Conservation (phyloP, 345 rosid species). For the Gossypium turneri region DNA sequence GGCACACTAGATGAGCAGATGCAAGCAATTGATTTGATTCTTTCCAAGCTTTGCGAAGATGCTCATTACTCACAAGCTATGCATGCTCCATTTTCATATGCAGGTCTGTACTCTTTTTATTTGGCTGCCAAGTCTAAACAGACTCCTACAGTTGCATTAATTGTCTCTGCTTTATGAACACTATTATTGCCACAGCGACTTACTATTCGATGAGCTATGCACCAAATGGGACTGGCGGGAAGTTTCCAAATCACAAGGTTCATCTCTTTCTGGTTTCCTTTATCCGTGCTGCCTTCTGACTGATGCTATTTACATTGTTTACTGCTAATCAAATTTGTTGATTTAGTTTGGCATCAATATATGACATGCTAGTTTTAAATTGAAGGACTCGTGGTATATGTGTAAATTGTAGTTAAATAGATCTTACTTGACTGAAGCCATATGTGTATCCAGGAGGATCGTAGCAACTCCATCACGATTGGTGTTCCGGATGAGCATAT, state of each 20-base stretch:
- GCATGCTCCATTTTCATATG: conserved; percentile 84
- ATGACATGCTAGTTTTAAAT: background rate
- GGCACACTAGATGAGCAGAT: conserved; percentile 91
- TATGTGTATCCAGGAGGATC: conserved; percentile 65
- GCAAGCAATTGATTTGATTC: conserved; percentile 81
- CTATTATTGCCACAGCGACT: conserved; percentile 74
- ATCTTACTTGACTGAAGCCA: conserved; percentile 12
- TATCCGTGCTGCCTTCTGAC: conserved; percentile 2
- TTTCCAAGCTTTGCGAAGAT: conserved; percentile 82
- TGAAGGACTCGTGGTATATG: background rate
- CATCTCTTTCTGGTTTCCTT: conserved; percentile 23
- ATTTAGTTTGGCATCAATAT: conserved; percentile 13
- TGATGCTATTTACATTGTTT: conserved; percentile 15
- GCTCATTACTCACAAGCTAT: conserved; percentile 78
- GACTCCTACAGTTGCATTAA: background rate
- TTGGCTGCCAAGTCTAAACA: background rate
- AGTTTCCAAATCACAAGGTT: conserved; percentile 87
- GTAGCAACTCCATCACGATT: conserved; percentile 59
- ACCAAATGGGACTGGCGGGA: conserved; percentile 68
- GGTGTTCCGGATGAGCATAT: conserved; percentile 92
- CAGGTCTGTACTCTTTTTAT: conserved; percentile 50
- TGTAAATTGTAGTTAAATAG: background rate
- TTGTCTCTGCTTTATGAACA: conserved; percentile 5
- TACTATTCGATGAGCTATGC: conserved; percentile 63
- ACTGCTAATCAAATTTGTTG: background rate